Evolutionary conservation across 148 eudicot species (phyloP).

Genomic region (Vaccinium myrtillus): DNA sequence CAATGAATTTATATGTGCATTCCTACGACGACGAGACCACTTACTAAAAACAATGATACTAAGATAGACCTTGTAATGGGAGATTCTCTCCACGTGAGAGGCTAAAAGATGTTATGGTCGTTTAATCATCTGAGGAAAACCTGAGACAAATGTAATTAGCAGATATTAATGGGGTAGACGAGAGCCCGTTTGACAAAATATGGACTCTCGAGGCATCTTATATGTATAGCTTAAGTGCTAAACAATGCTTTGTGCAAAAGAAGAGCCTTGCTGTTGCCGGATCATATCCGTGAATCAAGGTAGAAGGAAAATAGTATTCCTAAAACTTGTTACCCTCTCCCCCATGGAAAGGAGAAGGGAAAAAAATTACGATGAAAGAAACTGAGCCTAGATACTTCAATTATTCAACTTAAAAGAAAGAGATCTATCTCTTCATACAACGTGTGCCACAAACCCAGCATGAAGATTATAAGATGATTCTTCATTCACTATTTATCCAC

Average conservation of each 20-base stretch:
- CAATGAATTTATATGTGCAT: neutral
- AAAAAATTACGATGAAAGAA: too few species aligned
- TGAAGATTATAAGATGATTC: neutral
- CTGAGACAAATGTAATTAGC: neutral
- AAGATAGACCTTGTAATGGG: neutral
- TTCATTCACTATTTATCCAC: conserved; percentile 3
- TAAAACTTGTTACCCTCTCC: neutral
- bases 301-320: neutral
- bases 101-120: neutral
- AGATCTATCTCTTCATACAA: neutral
- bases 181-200: neutral
- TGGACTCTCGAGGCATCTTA: neutral
- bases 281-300: neutral
- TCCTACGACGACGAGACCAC: neutral
- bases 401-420: neutral
- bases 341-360: neutral
- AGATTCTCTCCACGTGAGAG: neutral
- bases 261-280: neutral
- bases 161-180: neutral
- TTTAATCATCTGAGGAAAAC: neutral
- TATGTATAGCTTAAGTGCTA: neutral
- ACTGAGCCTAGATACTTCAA: neutral
- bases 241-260: neutral
- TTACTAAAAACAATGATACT: neutral
- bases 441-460: neutral